Conservation (phyloP, 2,329 filamentous ascomycete species). For the Leptographium procerum region DNA sequence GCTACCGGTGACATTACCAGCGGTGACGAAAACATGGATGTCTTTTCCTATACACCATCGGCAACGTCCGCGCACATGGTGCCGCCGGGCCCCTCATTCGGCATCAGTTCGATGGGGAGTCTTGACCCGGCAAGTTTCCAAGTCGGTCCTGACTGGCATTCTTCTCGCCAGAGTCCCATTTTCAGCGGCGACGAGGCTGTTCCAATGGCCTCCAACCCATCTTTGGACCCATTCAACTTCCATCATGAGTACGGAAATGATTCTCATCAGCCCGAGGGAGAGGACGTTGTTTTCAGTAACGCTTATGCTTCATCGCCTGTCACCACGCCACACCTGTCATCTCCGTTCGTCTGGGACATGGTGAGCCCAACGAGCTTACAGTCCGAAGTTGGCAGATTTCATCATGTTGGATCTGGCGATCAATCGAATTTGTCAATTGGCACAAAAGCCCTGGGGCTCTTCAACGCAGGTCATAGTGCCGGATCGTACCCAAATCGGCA, state of each 20-base stretch:
- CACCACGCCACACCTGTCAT: background rate
- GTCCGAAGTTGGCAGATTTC: background rate
- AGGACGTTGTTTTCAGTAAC: background rate
- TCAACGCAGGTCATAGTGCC: background rate
- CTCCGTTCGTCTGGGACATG: background rate
- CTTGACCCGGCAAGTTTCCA: background rate
- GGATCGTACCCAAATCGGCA: background rate
- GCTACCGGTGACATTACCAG: background rate
- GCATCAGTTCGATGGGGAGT: background rate
- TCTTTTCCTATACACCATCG: background rate
- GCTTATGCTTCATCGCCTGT: background rate
- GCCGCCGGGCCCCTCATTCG: background rate
- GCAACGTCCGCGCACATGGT: background rate
- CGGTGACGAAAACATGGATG: background rate
- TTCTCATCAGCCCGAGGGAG: background rate
- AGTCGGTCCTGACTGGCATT: background rate
- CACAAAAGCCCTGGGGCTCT: background rate
- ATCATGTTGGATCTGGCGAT: background rate
- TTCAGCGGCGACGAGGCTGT: background rate
- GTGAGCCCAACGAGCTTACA: background rate
- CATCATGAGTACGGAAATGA: background rate
- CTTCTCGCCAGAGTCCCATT: background rate
- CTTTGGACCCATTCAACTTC: constrained; percentile 2
- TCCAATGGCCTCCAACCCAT: background rate
- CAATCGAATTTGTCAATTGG: background rate